Percentiles rank a stretch among this genome's conserved stretches.
phyloP scores from a whole-genome alignment of 2,329 filamentous ascomycete genomes.

The Colletotrichum destructivum region DNA sequence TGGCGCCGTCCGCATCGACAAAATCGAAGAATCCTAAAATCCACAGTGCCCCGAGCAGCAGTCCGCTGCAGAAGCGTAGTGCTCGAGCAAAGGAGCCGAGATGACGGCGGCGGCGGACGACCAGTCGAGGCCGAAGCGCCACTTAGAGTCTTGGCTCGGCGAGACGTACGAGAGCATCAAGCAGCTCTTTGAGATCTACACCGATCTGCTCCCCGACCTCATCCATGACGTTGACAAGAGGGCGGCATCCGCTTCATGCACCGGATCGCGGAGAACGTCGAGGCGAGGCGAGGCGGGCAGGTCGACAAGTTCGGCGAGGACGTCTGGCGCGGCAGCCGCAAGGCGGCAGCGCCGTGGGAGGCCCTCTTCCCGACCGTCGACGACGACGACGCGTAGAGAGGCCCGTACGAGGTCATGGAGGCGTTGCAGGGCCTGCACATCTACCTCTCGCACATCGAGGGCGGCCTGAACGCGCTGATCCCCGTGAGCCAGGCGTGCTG shows the following conservation, averaged over 20 bases:
- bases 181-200: constrained; percentile 47
- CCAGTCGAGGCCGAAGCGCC: constrained; percentile 48
- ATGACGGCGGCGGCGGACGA: constrained; percentile 34
- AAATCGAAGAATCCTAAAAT: constrained; percentile 38
- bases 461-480: constrained; percentile 48
- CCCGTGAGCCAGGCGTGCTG: constrained; percentile 53
- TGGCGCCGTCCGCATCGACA: constrained; percentile 52
- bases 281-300: constrained; percentile 44
- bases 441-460: constrained; percentile 51
- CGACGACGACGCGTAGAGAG: constrained; percentile 1
- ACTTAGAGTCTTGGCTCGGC: constrained; percentile 52
- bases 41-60: constrained; percentile 47
- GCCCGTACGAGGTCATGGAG: constrained; percentile 47
- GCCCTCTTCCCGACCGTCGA: constrained; percentile 46
- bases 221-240: constrained; percentile 49
- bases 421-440: constrained; percentile 51
- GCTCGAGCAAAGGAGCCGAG: constrained; percentile 28
- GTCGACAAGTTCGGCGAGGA: constrained; percentile 49
- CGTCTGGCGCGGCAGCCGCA: constrained; percentile 43
- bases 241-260: constrained; percentile 48
- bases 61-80: constrained; percentile 40
- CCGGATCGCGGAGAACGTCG: constrained; percentile 46
- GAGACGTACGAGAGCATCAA: constrained; percentile 49
- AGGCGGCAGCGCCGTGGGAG: constrained; percentile 43
- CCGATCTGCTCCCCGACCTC: constrained; percentile 46